Evolutionary conservation across 805 yeast genomes (phyloP).

Genomic region (Candida namnaoensis): DNA sequence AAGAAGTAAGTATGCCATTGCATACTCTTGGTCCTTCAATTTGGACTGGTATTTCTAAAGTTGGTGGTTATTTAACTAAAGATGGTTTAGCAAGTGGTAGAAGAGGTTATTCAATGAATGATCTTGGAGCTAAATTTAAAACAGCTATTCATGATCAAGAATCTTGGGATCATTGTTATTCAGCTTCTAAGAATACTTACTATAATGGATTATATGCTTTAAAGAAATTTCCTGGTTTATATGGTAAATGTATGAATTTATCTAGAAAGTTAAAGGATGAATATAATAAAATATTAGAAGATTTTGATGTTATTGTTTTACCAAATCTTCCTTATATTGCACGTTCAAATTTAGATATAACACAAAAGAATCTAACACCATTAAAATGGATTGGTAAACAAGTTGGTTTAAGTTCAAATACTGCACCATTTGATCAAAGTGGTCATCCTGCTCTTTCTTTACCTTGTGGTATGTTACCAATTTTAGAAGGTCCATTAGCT

Average conservation of each 20-base stretch:
- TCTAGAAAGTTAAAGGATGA: conserved; percentile 22
- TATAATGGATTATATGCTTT: conserved; percentile 23
- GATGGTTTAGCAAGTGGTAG: conserved; percentile 7
- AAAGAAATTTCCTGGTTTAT: conserved; percentile 24
- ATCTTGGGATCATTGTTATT: conserved; percentile 10
- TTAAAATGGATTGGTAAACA: conserved; percentile 17
- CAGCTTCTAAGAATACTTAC: conserved; percentile 16
- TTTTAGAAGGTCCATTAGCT: conserved; percentile 17
- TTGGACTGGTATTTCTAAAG: conserved; percentile 25
- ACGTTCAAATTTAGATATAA: conserved; percentile 11
- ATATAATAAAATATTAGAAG: conserved; percentile 20
- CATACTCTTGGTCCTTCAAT: conserved; percentile 27
- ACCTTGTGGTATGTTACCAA: conserved; percentile 24
- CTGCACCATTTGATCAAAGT: conserved; percentile 25
- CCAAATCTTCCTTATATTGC: conserved; percentile 23
- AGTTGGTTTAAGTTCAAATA: conserved; percentile 26
- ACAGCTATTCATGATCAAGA: conserved; percentile 5
- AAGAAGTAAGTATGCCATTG: conserved; percentile 25
- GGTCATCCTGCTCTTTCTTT: conserved; percentile 29
- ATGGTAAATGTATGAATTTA: conserved; percentile 24
- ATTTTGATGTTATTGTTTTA: conserved; percentile 24
- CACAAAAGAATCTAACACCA: conserved; percentile 17
- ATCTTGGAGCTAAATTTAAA: background rate
- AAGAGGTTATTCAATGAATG: conserved; percentile 2
- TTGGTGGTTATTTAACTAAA: conserved; percentile 10